Conservation (phyloP, 2,329 filamentous ascomycete genomes). For the Plenodomus tracheiphilus region DNA sequence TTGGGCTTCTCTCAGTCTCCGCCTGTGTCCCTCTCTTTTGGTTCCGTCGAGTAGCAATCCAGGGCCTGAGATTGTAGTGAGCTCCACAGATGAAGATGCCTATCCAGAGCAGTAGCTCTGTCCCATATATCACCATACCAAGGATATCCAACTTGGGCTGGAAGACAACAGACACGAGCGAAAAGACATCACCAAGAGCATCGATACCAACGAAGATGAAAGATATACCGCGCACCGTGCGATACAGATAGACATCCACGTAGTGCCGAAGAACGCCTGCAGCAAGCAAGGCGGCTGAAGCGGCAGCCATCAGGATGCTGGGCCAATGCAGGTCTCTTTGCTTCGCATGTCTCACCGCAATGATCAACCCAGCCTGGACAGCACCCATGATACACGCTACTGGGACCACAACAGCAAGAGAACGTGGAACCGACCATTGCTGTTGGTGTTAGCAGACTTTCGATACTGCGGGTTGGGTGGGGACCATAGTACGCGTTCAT, state of each 20-base stretch:
- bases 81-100: slow-evolving; percentile 68
- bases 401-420: slow-evolving; percentile 53
- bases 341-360: slow-evolving; percentile 55
- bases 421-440: slow-evolving; percentile 58
- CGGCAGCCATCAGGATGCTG: slow-evolving; percentile 65
- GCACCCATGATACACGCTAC: slow-evolving; percentile 62
- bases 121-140: slow-evolving; percentile 68
- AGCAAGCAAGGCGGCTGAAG: slow-evolving; percentile 66
- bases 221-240: slow-evolving; percentile 70
- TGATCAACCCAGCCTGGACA: slow-evolving; percentile 62
- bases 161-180: slow-evolving; percentile 66
- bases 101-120: slow-evolving; percentile 67
- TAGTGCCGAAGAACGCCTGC: slow-evolving; percentile 70
- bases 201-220: slow-evolving; percentile 74
- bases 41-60: slow-evolving; percentile 50
- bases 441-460: slow-evolving; percentile 26
- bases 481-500: slow-evolving; percentile 45
- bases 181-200: slow-evolving; percentile 69
- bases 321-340: slow-evolving; percentile 60
- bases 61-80: slow-evolving; percentile 66
- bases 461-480: background rate
- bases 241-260: slow-evolving; percentile 67
- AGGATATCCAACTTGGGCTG: slow-evolving; percentile 62
- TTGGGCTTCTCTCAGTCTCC: background rate
- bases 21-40: slow-evolving; percentile 11